Base-by-base conservation (phyloP, 345 rosid genomes). In the Aquilaria sinensis region DNA sequence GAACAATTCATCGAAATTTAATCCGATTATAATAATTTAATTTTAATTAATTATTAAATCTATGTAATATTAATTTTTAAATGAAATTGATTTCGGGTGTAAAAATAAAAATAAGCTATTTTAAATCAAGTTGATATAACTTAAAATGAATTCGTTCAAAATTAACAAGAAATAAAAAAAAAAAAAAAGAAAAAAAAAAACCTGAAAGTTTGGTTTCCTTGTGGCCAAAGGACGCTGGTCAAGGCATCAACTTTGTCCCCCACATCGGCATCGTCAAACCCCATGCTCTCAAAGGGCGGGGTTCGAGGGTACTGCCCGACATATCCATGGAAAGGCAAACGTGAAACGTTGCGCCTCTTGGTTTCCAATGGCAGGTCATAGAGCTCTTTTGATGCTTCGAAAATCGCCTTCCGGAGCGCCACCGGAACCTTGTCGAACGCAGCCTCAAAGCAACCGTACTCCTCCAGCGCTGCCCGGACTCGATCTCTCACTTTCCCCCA, bases 361-460 rank as follows among this genome's bases (percentile, higher is more conserved):
- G 75, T 80, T 31, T 77, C 65, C 53, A 83, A 66, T 2, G 96
- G 89, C 6, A 83, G 79, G 62, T 75, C 61, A 55, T 85, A 88
- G 66, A 83, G 83, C 66, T 80, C 89, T 56, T 77, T 67, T 29
- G 81, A 41, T 4, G 74, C 66, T 10, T 29, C 58, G 13, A 83
- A 74, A 32, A 80, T 34, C 0, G 69, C 66, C 54, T 73, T 70
- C 10, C 75, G 60, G 14, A 68, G 65, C 43, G 80, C 85, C 9
- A 54, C 0, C 0, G 91, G 76, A 61, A 70, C 66, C 54, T 16
- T 71, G 54, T 80, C 50, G 52, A 78, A 81, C 56, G 56, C 63
- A 0, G 87, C 96, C 70, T 88, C 92, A 29, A 88, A 88, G 66
- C 85, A 83, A 15, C 96, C 92, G 29, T 75, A 80, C 33, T 81